These are phyloP conservation scores for Scenedesmus sp. DNA, from an alignment of 163 green algal species.

Conservation along the genomic window DNA sequence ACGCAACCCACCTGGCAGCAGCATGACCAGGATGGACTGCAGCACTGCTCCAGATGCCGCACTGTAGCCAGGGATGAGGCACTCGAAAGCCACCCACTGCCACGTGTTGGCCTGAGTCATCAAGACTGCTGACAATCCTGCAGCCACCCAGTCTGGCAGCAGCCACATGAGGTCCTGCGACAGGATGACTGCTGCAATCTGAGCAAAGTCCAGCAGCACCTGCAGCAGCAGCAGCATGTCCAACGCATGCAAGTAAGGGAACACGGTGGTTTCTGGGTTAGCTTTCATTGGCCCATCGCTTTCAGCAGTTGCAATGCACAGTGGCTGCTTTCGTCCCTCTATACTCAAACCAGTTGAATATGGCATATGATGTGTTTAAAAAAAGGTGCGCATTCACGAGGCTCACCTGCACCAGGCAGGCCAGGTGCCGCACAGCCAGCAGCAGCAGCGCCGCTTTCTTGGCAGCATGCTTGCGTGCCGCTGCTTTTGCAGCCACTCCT, in stretches of 20 bases:
- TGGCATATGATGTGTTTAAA: not conserved
- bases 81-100: conserved; percentile 46
- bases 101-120: conserved; percentile 34
- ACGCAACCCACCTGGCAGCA: conserved; percentile 18
- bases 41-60: not conserved
- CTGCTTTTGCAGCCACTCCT: not conserved
- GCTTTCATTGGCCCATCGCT: too few relatives aligned
- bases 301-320: too few relatives aligned
- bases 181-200: not conserved
- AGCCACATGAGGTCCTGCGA: not conserved
- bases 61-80: not conserved
- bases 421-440: not conserved
- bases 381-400: too few relatives aligned
- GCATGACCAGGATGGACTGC: conserved; percentile 15
- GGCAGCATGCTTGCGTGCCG: not conserved
- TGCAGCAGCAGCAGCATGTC: not conserved
- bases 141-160: conserved; percentile 31
- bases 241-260: not conserved
- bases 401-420: not conserved
- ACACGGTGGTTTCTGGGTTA: too few relatives aligned
- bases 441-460: not conserved
- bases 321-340: too few relatives aligned
- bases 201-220: not conserved
- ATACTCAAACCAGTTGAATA: not conserved
- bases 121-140: conserved; percentile 23